These are phyloP conservation scores for Aurantiochytrium sp. DNA, from an alignment of 108 stramenopile genomes.

Conservation along the genomic window DNA sequence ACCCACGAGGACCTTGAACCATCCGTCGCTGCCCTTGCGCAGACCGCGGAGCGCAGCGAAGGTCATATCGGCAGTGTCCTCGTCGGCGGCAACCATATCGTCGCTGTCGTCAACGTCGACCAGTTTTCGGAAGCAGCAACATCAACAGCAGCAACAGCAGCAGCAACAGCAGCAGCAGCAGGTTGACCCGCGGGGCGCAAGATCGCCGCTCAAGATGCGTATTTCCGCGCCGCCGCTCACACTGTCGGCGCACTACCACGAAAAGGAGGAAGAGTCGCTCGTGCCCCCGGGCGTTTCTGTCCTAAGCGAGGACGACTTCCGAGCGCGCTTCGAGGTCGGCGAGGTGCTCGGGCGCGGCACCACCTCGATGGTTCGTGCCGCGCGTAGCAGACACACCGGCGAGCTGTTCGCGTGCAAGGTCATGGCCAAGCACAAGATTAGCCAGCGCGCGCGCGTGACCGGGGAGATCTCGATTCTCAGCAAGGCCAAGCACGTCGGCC, in stretches of 20 bases:
- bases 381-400: not conserved
- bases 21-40: too few species aligned
- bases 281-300: not conserved
- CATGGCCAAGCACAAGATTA: slow-evolving; percentile 75
- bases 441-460: not conserved
- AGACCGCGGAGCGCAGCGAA: too few species aligned
- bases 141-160: too few species aligned
- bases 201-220: too few species aligned
- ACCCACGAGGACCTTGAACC: too few species aligned
- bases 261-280: not conserved
- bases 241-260: not conserved
- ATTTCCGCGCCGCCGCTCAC: not conserved
- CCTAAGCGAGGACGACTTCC: not conserved
- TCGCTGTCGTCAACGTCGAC: too few species aligned
- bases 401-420: slow-evolving; percentile 59
- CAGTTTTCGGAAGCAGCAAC: too few species aligned
- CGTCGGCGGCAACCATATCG: too few species aligned
- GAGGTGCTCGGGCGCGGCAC: not conserved
- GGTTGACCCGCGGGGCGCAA: too few species aligned
- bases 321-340: not conserved
- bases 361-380: not conserved
- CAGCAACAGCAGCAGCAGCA: too few species aligned
- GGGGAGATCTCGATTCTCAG: slow-evolving; percentile 36
- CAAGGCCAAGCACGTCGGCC: slow-evolving; percentile 38
- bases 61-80: too few species aligned